These are phyloP conservation scores for Phialophora chinensis DNA, from an alignment of 2,329 filamentous ascomycete genomes.

Conservation along the genomic window DNA sequence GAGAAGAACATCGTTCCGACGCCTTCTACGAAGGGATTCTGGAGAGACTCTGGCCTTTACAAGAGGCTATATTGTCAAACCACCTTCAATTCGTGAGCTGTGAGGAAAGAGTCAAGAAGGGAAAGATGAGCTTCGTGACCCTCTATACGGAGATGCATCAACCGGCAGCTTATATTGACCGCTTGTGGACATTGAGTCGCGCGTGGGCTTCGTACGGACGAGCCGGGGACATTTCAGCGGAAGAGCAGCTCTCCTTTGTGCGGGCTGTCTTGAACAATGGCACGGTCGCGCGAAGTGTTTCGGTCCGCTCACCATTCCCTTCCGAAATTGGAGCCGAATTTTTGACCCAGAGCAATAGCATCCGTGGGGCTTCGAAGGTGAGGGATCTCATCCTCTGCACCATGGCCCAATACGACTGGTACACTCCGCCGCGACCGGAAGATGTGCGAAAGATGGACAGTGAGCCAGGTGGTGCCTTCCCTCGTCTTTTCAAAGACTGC, in stretches of 20 bases:
- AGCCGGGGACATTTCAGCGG: no score
- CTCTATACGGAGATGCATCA: neutral
- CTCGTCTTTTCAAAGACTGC: neutral
- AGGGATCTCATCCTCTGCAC: conserved; percentile 15
- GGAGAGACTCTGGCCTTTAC: conserved; percentile 6
- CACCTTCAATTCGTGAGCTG: neutral
- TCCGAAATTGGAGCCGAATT: neutral
- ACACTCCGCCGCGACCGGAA: neutral
- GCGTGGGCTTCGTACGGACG: neutral
- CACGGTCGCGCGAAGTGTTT: neutral
- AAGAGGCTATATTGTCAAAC: neutral
- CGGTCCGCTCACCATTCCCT: neutral
- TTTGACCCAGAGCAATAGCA: conserved; percentile 2
- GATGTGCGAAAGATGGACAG: neutral
- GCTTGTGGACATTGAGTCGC: neutral
- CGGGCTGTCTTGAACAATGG: neutral
- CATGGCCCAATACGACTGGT: conserved; percentile 17
- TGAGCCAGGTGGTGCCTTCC: neutral
- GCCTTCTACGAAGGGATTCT: neutral
- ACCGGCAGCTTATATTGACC: neutral
- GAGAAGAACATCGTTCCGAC: neutral
- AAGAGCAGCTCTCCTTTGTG: neutral
- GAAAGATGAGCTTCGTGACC: neutral
- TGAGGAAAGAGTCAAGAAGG: neutral
- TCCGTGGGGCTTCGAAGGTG: conserved; percentile 2